Conservation (phyloP, 2,329 filamentous ascomycete genomes). For the Knufia petricola region DNA sequence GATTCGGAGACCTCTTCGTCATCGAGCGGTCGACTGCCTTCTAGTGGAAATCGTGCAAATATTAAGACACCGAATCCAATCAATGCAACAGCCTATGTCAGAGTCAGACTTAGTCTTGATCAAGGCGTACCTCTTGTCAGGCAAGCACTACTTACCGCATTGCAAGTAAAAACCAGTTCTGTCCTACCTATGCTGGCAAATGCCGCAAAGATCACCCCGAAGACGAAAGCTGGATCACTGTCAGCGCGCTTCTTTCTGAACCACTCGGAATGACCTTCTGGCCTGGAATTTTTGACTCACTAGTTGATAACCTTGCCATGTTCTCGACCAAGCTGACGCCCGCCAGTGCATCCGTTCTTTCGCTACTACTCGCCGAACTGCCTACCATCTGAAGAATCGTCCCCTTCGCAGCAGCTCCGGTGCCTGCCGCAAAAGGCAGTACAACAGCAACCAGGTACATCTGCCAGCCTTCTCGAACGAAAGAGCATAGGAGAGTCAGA, state of each 20-base stretch:
- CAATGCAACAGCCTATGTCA: slow-evolving; percentile 16
- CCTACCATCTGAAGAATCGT: slow-evolving; percentile 64
- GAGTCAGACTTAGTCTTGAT: background rate
- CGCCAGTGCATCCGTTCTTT: slow-evolving; percentile 57
- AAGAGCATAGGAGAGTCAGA: slow-evolving; percentile 53
- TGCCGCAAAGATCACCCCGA: slow-evolving; percentile 57
- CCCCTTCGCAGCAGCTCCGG: slow-evolving; percentile 60
- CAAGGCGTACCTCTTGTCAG: background rate
- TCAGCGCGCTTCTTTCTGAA: background rate
- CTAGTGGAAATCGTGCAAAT: slow-evolving; percentile 19
- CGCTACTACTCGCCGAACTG: slow-evolving; percentile 31
- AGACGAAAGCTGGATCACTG: slow-evolving; percentile 41
- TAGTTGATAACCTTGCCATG: slow-evolving; percentile 53
- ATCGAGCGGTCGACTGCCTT: slow-evolving; percentile 15
- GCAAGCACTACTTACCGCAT: slow-evolving; percentile 35
- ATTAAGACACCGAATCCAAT: slow-evolving; percentile 20
- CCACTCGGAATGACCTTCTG: background rate
- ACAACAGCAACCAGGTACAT: slow-evolving; percentile 58
- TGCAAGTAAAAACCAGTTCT: slow-evolving; percentile 57
- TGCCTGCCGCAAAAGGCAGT: slow-evolving; percentile 59
- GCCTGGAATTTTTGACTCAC: slow-evolving; percentile 12
- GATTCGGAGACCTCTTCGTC: background rate
- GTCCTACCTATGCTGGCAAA: slow-evolving; percentile 51
- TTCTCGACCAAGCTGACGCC: slow-evolving; percentile 63
- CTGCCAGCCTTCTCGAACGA: slow-evolving; percentile 56